These are phyloP conservation scores for Halophytophthora polymorphica DNA, from an alignment of 352 stramenopile genomes.

Conservation along the genomic window DNA sequence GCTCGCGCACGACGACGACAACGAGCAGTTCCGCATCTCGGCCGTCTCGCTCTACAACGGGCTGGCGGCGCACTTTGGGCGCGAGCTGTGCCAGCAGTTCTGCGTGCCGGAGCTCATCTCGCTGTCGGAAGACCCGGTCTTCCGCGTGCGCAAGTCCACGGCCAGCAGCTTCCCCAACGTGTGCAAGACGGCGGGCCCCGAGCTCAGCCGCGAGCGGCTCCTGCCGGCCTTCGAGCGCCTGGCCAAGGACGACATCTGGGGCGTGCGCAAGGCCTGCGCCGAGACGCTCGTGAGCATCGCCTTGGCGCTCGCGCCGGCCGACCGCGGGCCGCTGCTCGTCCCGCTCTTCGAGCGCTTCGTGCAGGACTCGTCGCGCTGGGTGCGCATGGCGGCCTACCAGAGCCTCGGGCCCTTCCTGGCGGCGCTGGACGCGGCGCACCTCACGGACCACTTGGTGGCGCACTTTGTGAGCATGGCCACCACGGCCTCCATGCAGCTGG, in stretches of 20 bases:
- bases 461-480: constrained; percentile 88
- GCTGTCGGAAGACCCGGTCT: constrained; percentile 89
- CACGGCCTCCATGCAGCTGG: constrained; percentile 47
- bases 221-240: constrained; percentile 90
- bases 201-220: constrained; percentile 80
- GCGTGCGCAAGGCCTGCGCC: constrained; percentile 91
- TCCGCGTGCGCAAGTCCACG: constrained; percentile 91
- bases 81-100: constrained; percentile 92
- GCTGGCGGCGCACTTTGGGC: constrained; percentile 81
- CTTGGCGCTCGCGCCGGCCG: constrained; percentile 66
- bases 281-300: constrained; percentile 89
- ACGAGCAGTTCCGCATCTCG: constrained; percentile 93
- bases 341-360: constrained; percentile 89
- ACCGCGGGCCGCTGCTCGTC: constrained; percentile 80
- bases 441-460: constrained; percentile 74
- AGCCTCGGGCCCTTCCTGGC: constrained; percentile 74
- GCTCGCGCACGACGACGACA: constrained; percentile 89
- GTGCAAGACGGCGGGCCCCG: constrained; percentile 72
- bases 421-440: constrained; percentile 80
- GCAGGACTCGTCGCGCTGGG: constrained; percentile 89
- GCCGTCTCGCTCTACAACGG: constrained; percentile 91
- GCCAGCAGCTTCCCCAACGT: constrained; percentile 91
- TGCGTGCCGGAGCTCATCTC: constrained; percentile 92
- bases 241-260: constrained; percentile 93
- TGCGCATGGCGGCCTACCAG: constrained; percentile 94